phyloP scores from a whole-genome alignment of 2,329 filamentous ascomycete species.

The Apiospora aurea region DNA sequence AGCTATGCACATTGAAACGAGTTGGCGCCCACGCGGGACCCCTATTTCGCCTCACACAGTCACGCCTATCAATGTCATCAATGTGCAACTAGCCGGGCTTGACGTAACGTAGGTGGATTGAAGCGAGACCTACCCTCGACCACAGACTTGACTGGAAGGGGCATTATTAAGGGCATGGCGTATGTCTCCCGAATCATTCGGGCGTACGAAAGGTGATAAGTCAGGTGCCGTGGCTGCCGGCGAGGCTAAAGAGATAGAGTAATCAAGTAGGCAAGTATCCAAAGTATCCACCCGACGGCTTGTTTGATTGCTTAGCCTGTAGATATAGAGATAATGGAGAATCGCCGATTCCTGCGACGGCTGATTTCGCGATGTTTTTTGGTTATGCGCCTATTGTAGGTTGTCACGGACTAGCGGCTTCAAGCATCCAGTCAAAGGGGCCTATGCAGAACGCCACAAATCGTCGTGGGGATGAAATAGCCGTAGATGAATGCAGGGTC shows the following conservation, averaged over 20 bases:
- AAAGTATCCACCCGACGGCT: not conserved
- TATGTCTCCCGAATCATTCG: constrained; percentile 3
- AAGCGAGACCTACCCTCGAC: not conserved
- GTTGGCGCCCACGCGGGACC: not conserved
- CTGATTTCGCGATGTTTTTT: not conserved
- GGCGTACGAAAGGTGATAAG: not conserved
- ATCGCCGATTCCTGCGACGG: not conserved
- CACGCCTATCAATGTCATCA: no score
- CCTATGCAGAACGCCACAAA: not conserved
- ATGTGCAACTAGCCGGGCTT: not conserved
- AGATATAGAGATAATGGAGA: not conserved
- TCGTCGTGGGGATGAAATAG: not conserved
- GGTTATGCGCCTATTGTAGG: not conserved
- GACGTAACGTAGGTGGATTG: not conserved
- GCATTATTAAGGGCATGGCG: not conserved
- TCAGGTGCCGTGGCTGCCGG: not conserved
- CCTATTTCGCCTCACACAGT: not conserved
- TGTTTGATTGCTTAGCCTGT: not conserved
- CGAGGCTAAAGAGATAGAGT: not conserved
- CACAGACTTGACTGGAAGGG: not conserved
- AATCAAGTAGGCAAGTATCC: not conserved
- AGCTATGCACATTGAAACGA: not conserved
- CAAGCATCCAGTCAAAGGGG: not conserved
- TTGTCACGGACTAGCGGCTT: not conserved
- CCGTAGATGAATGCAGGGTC: not conserved